Conservation (phyloP, 768 basidiomycete species). For the Leccinum disarticulatum region DNA sequence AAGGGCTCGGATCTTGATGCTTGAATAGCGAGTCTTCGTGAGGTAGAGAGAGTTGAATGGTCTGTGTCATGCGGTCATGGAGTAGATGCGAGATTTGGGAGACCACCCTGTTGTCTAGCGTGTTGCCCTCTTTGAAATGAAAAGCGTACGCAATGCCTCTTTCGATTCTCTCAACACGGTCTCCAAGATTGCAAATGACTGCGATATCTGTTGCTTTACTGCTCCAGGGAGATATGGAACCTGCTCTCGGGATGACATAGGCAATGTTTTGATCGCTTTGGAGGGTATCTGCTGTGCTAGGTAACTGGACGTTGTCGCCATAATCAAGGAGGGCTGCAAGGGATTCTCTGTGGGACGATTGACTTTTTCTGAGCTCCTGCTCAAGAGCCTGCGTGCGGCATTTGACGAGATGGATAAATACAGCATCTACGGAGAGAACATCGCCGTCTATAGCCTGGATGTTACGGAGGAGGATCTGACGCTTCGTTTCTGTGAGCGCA, state of each 20-base stretch:
- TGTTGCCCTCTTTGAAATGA: slow-evolving; percentile 40
- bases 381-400: slow-evolving; percentile 48
- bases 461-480: slow-evolving; percentile 58
- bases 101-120: slow-evolving; percentile 48
- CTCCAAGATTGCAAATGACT: slow-evolving; percentile 75
- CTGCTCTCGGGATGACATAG: slow-evolving; percentile 80
- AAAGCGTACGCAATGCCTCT: slow-evolving; percentile 76
- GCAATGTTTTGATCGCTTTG: slow-evolving; percentile 43
- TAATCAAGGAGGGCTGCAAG: slow-evolving; percentile 79
- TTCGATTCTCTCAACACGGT: slow-evolving; percentile 77
- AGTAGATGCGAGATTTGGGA: slow-evolving; percentile 64
- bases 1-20: slow-evolving; percentile 62
- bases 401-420: slow-evolving; percentile 86
- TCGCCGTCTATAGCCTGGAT: slow-evolving; percentile 54
- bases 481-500: slow-evolving; percentile 67
- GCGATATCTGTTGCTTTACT: slow-evolving; percentile 98
- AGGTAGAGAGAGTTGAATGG: slow-evolving; percentile 60
- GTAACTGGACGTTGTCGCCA: slow-evolving; percentile 69
- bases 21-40: slow-evolving; percentile 55
- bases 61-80: slow-evolving; percentile 97
- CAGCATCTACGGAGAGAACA: slow-evolving; percentile 71
- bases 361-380: slow-evolving; percentile 42
- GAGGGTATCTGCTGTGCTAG: slow-evolving; percentile 40
- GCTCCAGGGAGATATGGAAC: slow-evolving; percentile 98
- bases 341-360: slow-evolving; percentile 47